A percentile compares a stretch with the other conserved stretches of the same genome.
Evolutionary conservation across 345 rosid genomes (phyloP).

Genomic region (Brassica rapa): DNA sequence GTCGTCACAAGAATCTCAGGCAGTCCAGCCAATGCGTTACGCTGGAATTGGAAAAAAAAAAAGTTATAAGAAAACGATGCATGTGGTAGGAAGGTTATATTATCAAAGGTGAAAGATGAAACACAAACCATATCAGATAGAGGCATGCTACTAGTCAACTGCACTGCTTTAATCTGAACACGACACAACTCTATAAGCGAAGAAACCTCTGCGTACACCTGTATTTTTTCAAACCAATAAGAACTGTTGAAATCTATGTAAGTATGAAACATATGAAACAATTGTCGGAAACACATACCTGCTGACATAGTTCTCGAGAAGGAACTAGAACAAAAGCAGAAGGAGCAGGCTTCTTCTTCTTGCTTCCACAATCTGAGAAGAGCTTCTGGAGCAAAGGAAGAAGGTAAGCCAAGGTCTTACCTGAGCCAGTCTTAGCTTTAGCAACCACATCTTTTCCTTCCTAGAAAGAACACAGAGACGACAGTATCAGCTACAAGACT

Average conservation of each 20-base stretch:
- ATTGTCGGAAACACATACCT: constrained; percentile 8
- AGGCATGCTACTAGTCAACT: constrained; percentile 71
- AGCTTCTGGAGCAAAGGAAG: constrained; percentile 89
- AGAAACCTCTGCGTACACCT: constrained; percentile 64
- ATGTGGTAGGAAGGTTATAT: not conserved
- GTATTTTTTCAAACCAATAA: not conserved
- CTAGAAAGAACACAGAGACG: constrained; percentile 32
- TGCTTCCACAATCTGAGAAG: constrained; percentile 48
- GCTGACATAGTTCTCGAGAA: constrained; percentile 78
- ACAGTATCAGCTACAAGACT: not conserved
- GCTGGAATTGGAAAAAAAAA: too few species aligned
- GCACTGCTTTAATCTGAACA: constrained; percentile 72
- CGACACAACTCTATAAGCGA: constrained; percentile 75
- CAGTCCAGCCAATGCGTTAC: constrained; percentile 65
- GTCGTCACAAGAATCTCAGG: constrained; percentile 82
- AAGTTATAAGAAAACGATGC: too few species aligned
- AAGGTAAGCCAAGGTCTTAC: constrained; percentile 86
- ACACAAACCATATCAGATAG: constrained; percentile 71
- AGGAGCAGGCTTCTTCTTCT: constrained; percentile 62
- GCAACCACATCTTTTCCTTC: constrained; percentile 95
- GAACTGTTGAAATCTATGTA: not conserved
- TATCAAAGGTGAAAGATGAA: not conserved
- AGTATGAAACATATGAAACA: not conserved
- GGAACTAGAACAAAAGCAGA: constrained; percentile 80
- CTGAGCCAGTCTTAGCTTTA: constrained; percentile 84